Base-by-base conservation (phyloP, 2,329 filamentous ascomycete genomes). In the Aspergillus arachidicola region DNA sequence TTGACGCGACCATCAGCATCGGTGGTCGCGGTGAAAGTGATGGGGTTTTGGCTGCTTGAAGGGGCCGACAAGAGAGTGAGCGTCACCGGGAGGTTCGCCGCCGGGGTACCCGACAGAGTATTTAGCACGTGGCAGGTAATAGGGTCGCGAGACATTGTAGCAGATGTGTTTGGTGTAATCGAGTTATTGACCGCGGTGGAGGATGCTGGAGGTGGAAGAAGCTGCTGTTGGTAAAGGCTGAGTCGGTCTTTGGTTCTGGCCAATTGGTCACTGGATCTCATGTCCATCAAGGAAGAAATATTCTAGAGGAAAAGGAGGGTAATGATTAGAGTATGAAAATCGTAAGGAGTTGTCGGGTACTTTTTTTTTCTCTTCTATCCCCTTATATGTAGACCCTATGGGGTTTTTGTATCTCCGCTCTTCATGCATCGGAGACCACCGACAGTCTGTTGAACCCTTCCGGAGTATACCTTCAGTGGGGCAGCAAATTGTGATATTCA, bases 91-190 rank as follows among this genome's bases (percentile, higher is more conserved):
- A 86, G 76, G 28, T 79, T 73, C 1, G 79, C 76, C 23, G 78
- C 79, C 11, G 81, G 78, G 11, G 79, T 80, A 55, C 80, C 79
- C 54, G 79, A 80, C 57, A 81, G 69, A 38, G 79, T 82, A 69
- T 85, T 83, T 56, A 86, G 80, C 60, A 81, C 79, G 66, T 83
- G 81, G 64, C 81, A 83, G 64, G 81, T 83, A 64, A 83, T 82
- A 26, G 80, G 81, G 62, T 81, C 79, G 69, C 77, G 78, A 63
- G 76, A 72, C 76, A 78, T 79, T 59, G 63, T 64, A 57, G 67
- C 57, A 54, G 67, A 57, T 23, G 64, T 63, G 41, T 58, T 28
- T 23, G 55, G 63, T 56, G 63, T 58, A 45, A 48, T 56, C 55
- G 63, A 61, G 59, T 61, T 54, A 66, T 57, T 36, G 57, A 46